Evolutionary conservation across 2,329 filamentous ascomycete species (phyloP).

Genomic region (Trichoderma gracile): DNA sequence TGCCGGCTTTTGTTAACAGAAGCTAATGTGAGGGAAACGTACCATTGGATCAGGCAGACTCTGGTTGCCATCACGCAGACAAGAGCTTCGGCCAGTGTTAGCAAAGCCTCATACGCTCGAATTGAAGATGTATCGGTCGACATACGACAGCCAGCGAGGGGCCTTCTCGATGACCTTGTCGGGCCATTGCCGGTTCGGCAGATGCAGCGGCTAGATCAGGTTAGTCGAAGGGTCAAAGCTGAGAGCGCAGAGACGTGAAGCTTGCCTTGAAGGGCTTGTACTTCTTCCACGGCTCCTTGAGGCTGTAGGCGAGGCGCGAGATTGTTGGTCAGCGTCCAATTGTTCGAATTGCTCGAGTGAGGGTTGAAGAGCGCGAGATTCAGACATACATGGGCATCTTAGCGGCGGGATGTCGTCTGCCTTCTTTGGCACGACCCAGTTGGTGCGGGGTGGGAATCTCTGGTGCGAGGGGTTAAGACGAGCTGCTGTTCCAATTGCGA

Average conservation of each 20-base stretch:
- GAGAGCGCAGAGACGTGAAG: not conserved
- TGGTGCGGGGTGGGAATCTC: too few relatives aligned
- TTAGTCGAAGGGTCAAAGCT: not conserved
- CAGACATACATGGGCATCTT: too few relatives aligned
- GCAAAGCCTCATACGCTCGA: not conserved
- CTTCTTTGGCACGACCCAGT: too few relatives aligned
- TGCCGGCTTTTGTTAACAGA: not conserved
- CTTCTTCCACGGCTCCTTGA: conserved; percentile 16
- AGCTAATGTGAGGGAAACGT: not conserved
- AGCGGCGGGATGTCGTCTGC: too few relatives aligned
- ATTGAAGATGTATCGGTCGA: not conserved
- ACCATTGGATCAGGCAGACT: conserved; percentile 16
- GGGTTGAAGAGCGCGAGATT: too few relatives aligned
- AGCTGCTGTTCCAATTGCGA: too few relatives aligned
- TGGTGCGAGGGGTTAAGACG: too few relatives aligned
- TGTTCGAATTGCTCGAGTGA: too few relatives aligned
- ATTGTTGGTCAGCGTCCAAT: too few relatives aligned
- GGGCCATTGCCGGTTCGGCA: conserved; percentile 14
- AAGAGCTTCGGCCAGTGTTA: not conserved
- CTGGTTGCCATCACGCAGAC: conserved; percentile 17
- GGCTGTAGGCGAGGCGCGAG: not conserved
- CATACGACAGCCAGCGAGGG: conserved; percentile 18
- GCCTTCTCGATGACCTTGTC: conserved; percentile 14
- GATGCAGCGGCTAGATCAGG: conserved; percentile 2
- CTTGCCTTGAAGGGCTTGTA: conserved; percentile 18